Evolutionary conservation across 768 basidiomycete genomes (phyloP), one percentile per base, ranked within the genome.

Genomic region (Termitomyces sp.): DNA sequence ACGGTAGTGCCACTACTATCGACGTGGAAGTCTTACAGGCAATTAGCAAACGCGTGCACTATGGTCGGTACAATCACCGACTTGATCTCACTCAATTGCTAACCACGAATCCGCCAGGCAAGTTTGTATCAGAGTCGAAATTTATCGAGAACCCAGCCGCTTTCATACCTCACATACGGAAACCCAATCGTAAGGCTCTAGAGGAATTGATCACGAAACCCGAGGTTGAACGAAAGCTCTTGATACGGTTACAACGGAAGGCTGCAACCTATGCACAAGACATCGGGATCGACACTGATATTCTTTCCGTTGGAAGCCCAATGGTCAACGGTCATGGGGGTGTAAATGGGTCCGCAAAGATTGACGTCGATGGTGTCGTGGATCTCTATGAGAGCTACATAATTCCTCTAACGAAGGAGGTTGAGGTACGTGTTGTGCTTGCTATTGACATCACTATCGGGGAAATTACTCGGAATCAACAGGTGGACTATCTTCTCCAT

Each of bases 91-190:
- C n/a, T 42, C 11, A 5, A 41, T 37, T 32, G 17, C 26, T 59
- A 14, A 50, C 32, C n/a, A 22, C 21, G 4, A 56, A 19, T 1
- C 15, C 14, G 48, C n/a, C 66, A 99, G 96, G 97, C 55, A 98
- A 98, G 78, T 99, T 99, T 68, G 97, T 99, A 5, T 93, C 95
- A 5, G 97, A 99, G 72, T 90, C 91, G 26, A 99, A 99, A 68
- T 99, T 99, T 75, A 68, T 79, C n/a, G 80, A 83, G 30, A 76
- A 90, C 58, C 96, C 97, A 19, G 76, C 86, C 35, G 84, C 85
- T 10, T 99, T 98, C 71, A 81, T 99, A 54, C 94, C 95, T 0
- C 93, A 95, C 70, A 99, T 99, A 64, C 79, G 80, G 37, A 79
- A 79, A 2, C 85, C 86, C 9, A 88, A 98, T 68, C 82, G 83